Evolutionary conservation across 2,329 filamentous ascomycete species (phyloP), one percentile per base, ranked within the genome.

Genomic region (Paecilomyces formosus): DNA sequence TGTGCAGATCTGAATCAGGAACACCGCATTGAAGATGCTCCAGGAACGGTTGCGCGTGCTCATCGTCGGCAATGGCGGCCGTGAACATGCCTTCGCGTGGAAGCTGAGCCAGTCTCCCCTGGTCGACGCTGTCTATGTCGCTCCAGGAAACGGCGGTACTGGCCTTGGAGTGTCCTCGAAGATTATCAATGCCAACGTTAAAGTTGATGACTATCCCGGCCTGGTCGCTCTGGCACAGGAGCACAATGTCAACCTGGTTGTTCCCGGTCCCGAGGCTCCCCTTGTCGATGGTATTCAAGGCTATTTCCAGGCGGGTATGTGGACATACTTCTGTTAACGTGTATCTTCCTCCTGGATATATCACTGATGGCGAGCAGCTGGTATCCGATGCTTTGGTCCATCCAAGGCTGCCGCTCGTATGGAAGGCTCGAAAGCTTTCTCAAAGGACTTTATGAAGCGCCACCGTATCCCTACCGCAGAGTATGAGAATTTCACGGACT

Each of bases 401-500:
- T 89, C 87, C 58, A 86, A 89, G 76, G 85, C 85, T 54, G 93
- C 94, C 22, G 92, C 94, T 18, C 84, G 85, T 52, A 90, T 99
- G 83, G 94, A 99, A 76, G 94, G 94, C 60, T 95, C 90, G 78
- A 99, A 99, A 81, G 90, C 93, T 11, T 97, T 95, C 74, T 92
- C 90, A 62, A 99, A 99, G 74, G 92, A 97, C 74, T 97, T 97
- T 72, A 99, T 97, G 94, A 88, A 89, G 75, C 86, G 88, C 64
- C 86, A 96, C 77, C 83, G 83, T 68, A 96, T 99, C 66, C 92
- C 93, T 39, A 97, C 94, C 0, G 94, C 94, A 15, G 85, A 84
- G 45, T 97, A 96, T 78, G 85, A 88, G 74, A 97, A 95, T 78
- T 97, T 97, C 71, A 85, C 81, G 72, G 82, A 89, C 67, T 92